Evolutionary conservation across 441 rosid species (phyloP).

Genomic region (Hura crepitans): DNA sequence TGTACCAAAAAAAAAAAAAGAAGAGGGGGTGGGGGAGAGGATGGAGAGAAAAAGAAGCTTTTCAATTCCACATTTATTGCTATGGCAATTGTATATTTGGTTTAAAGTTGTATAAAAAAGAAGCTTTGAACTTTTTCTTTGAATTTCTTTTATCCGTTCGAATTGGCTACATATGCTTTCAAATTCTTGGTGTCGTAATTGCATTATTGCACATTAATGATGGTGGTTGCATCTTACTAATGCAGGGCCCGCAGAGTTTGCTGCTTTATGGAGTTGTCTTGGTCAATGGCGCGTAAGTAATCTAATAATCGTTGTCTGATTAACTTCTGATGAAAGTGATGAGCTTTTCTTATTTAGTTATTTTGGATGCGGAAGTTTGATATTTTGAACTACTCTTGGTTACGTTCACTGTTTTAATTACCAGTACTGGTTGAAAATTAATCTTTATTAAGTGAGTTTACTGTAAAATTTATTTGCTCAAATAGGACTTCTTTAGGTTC

Average conservation of each 20-base stretch:
- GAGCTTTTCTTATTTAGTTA: neutral
- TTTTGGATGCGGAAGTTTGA: no score
- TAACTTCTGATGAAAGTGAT: neutral
- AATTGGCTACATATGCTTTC: neutral
- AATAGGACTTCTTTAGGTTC: neutral
- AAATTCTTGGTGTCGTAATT: neutral
- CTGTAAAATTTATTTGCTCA: neutral
- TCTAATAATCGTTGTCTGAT: neutral
- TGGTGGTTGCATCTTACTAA: slow-evolving; percentile 9
- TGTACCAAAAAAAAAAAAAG: neutral
- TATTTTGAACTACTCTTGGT: neutral
- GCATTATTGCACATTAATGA: neutral
- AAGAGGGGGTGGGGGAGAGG: no score
- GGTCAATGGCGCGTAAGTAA: slow-evolving; percentile 66
- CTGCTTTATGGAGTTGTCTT: slow-evolving; percentile 58
- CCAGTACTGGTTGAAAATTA: neutral
- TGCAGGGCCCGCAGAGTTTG: slow-evolving; percentile 58
- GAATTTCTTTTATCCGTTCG: neutral
- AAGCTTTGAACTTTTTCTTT: neutral
- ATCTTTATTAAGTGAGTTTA: neutral
- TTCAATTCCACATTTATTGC: no score
- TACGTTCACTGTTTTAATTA: neutral
- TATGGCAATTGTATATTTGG: no score
- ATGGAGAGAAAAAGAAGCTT: no score
- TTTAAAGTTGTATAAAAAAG: neutral